Percentiles rank a stretch among this genome's conserved stretches.
phyloP scores from a whole-genome alignment of 768 basidiomycete genomes.

The Calocybe indica region DNA sequence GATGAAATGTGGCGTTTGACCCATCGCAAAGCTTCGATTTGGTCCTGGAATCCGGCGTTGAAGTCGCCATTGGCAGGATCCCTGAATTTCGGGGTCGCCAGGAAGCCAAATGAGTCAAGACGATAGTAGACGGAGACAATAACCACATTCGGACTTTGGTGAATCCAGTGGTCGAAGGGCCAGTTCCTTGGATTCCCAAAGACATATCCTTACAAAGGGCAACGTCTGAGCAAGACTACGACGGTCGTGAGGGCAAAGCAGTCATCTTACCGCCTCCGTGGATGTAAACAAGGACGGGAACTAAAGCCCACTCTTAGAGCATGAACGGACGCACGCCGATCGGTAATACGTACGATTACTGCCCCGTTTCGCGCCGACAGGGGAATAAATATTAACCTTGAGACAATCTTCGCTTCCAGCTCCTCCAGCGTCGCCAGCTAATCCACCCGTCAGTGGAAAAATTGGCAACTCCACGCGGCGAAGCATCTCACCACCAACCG shows the following conservation, averaged over 20 bases:
- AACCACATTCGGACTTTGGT: slow-evolving; percentile 56
- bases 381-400: slow-evolving; percentile 61
- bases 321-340: neutral
- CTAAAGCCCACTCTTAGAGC: slow-evolving; percentile 13
- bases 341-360: slow-evolving; percentile 36
- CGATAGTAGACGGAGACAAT: slow-evolving; percentile 65
- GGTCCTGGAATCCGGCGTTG: slow-evolving; percentile 53
- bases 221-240: neutral
- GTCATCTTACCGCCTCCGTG: slow-evolving; percentile 36
- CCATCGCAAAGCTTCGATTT: slow-evolving; percentile 60
- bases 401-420: slow-evolving; percentile 64
- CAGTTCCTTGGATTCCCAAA: slow-evolving; percentile 59
- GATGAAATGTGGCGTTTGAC: slow-evolving; percentile 51
- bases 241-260: neutral
- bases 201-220: slow-evolving; percentile 34
- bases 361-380: slow-evolving; percentile 36
- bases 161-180: slow-evolving; percentile 63
- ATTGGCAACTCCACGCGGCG: neutral
- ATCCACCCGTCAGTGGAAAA: neutral
- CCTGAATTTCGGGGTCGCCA: slow-evolving; percentile 41
- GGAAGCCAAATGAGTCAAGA: slow-evolving; percentile 59
- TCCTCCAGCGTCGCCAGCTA: slow-evolving; percentile 53
- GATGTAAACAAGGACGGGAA: slow-evolving; percentile 43
- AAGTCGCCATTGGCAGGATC: slow-evolving; percentile 36
- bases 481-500: slow-evolving; percentile 33